These are phyloP conservation scores for Sisymbrium altissimum DNA, from an alignment of 345 rosid genomes.

Conservation along the genomic window DNA sequence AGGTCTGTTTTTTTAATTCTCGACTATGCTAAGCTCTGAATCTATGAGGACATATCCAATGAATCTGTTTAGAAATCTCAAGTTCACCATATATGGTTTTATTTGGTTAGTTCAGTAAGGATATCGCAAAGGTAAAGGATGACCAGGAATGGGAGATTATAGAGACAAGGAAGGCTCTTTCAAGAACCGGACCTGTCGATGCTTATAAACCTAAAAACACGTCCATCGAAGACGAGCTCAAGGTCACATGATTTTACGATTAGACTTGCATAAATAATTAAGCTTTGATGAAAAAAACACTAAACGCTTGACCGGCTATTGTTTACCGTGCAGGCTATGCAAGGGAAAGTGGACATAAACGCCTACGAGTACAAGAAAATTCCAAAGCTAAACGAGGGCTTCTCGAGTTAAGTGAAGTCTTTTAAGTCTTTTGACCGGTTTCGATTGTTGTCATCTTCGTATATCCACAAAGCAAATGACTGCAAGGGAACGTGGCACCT, in stretches of 20 bases:
- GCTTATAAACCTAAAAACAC: constrained; percentile 77
- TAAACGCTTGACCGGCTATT: background rate
- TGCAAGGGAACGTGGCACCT: constrained; percentile 15
- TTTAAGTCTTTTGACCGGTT: constrained; percentile 12
- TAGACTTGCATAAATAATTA: background rate
- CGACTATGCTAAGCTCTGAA: too few species aligned
- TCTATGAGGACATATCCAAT: too few species aligned
- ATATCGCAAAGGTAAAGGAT: constrained; percentile 79
- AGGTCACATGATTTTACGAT: constrained; percentile 34
- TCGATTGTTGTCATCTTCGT: constrained; percentile 36
- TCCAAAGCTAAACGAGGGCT: constrained; percentile 71
- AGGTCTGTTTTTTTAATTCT: constrained; percentile 69
- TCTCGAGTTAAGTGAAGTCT: constrained; percentile 25
- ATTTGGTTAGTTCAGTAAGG: constrained; percentile 67
- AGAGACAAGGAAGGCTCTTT: constrained; percentile 72
- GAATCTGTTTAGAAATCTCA: too few species aligned
- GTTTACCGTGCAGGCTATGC: constrained; percentile 51
- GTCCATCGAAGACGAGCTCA: constrained; percentile 78
- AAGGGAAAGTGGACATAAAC: constrained; percentile 74
- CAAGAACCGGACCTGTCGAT: constrained; percentile 70
- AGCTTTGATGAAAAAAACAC: constrained; percentile 1
- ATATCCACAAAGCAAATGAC: constrained; percentile 10
- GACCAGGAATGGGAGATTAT: constrained; percentile 91
- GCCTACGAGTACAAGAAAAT: constrained; percentile 77
- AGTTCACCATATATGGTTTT: too few species aligned